Evolutionary conservation across 345 rosid genomes (phyloP).

Genomic region (Isatis tinctoria): DNA sequence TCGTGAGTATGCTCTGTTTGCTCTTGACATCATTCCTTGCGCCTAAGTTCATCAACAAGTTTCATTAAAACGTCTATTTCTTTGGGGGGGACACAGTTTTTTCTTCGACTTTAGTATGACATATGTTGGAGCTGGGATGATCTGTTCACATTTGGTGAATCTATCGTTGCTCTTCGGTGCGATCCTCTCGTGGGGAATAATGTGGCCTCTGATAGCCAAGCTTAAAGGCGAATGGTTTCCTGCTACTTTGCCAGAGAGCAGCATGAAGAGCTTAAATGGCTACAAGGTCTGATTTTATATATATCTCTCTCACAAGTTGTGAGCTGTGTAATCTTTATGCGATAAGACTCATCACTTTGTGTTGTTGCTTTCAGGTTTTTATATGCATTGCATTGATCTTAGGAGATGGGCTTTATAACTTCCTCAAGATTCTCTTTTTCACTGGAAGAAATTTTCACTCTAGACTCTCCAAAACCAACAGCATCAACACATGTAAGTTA

Average conservation of each 20-base stretch:
- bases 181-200: constrained; percentile 83
- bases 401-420: constrained; percentile 93
- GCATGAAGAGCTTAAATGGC: constrained; percentile 87
- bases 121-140: constrained; percentile 94
- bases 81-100: constrained; percentile 52
- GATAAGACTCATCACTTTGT: not conserved
- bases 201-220: constrained; percentile 80
- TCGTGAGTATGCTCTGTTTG: constrained; percentile 43
- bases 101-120: constrained; percentile 90
- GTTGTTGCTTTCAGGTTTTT: constrained; percentile 74
- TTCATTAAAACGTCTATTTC: constrained; percentile 6
- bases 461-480: constrained; percentile 35
- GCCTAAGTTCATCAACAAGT: not conserved
- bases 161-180: constrained; percentile 89
- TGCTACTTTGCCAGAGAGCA: constrained; percentile 45
- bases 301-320: not conserved
- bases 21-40: not conserved
- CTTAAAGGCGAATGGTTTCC: constrained; percentile 82
- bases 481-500: constrained; percentile 40
- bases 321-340: not conserved
- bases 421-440: constrained; percentile 63
- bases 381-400: constrained; percentile 77
- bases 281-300: constrained; percentile 51
- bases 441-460: constrained; percentile 46
- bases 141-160: constrained; percentile 91